Base-by-base conservation (phyloP, 2,329 filamentous ascomycete species). In the Botryosphaeria dothidea region DNA sequence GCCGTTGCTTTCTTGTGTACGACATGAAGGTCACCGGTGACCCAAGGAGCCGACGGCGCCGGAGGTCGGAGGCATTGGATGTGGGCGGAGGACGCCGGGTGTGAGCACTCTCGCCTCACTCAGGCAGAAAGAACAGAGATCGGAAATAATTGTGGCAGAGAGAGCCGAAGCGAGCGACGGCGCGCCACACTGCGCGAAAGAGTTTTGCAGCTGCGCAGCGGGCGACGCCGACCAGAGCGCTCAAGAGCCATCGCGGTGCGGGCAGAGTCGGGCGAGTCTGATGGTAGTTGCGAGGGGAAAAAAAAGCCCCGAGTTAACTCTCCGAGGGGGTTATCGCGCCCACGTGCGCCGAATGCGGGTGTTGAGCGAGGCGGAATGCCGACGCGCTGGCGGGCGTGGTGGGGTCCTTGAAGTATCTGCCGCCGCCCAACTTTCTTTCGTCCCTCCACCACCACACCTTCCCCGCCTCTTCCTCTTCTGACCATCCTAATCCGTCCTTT, bases 401-500 rank as follows among this genome's bases (percentile, higher is more conserved):
- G 56, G 56, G 56, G 56, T 60, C 56, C 56, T 60, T 60, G 56
- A 60, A 60, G 56, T 60, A 60, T 60, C 56, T 60, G 56, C 56
- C 38, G 56, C 25, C 56, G 56, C 56, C 56, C 56, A 60, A 60
- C 38, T 46, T 60, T 60, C 56, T 60, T 60, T 60, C 56, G 54
- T 31, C 54, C 36, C 38, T 58, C 27, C 51, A 36, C 34, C 51
- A 60, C 65, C 58, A 58, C 54, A 17, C 15, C 54, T 58, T 58
- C 54, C 46, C 60, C 45, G 15, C 23, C 60, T 21, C 48, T n/a
- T 21, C 48, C 9, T 38, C 25, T 43, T 62, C 38, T 11, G 9
- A 38, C 7, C 25, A 29, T 52, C 46, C 61, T 66, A 49, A 46
- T 67, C 58, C 51, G 54, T 41, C 66, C 67, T 58, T 66, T 63